Evolutionary conservation across 768 basidiomycete species (phyloP).

Genomic region (Leccinum subgranulosum): DNA sequence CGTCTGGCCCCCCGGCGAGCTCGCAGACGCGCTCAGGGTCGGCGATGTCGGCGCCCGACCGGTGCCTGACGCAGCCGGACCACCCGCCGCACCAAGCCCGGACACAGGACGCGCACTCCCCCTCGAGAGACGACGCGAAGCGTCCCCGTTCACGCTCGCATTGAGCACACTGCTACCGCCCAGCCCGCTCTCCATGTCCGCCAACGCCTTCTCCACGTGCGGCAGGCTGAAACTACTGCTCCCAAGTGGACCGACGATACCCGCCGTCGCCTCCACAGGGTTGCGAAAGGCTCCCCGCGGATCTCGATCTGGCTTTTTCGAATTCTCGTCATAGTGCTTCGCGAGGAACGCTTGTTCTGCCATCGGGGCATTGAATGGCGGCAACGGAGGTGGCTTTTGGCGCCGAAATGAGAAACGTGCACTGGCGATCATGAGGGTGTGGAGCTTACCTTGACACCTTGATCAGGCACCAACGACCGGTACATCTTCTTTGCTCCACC

Average conservation of each 20-base stretch:
- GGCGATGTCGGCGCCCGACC: slow-evolving; percentile 41
- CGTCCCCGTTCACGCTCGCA: slow-evolving; percentile 35
- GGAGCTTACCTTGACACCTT: slow-evolving; percentile 61
- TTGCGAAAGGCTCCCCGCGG: slow-evolving; percentile 86
- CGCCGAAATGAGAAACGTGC: neutral
- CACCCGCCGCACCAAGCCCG: slow-evolving; percentile 39
- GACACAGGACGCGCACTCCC: slow-evolving; percentile 28
- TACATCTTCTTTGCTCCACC: slow-evolving; percentile 66
- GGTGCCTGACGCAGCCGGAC: slow-evolving; percentile 30
- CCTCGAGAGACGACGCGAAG: slow-evolving; percentile 33
- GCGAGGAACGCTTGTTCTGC: slow-evolving; percentile 90
- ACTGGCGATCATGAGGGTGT: neutral
- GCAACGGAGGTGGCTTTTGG: slow-evolving; percentile 58
- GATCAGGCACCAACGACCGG: slow-evolving; percentile 68
- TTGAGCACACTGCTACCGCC: slow-evolving; percentile 31
- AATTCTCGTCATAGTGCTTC: slow-evolving; percentile 88
- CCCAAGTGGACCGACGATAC: slow-evolving; percentile 91
- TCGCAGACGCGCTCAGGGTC: slow-evolving; percentile 35
- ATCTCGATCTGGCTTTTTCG: slow-evolving; percentile 87
- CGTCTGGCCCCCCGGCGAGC: slow-evolving; percentile 52
- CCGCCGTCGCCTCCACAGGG: slow-evolving; percentile 58
- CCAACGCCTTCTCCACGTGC: slow-evolving; percentile 81
- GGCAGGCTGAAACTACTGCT: slow-evolving; percentile 84
- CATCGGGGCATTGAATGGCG: slow-evolving; percentile 75
- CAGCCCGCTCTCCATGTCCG: slow-evolving; percentile 77